phyloP scores from a whole-genome alignment of 106 monocot genomes.

The Allium sativum region DNA sequence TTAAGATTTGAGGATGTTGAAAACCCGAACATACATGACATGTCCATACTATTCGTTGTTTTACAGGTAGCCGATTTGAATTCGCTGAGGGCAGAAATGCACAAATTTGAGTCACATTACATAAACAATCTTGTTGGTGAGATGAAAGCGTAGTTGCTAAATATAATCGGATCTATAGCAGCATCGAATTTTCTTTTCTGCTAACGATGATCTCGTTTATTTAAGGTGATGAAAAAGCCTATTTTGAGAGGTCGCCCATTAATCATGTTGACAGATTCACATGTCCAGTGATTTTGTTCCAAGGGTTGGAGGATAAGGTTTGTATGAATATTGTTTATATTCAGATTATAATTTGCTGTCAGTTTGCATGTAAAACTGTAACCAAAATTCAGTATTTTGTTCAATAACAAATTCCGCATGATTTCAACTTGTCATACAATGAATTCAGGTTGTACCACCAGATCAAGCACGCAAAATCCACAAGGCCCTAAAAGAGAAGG shows the following conservation, averaged over 20 bases:
- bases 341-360: not conserved
- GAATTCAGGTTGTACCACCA: conserved; percentile 68
- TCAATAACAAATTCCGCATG: too few relatives aligned
- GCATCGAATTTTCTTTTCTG: not conserved
- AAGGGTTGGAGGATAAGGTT: conserved; percentile 98
- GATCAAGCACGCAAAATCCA: conserved; percentile 77
- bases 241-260: conserved; percentile 73
- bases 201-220: not conserved
- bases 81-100: conserved; percentile 64
- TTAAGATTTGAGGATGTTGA: too few relatives aligned
- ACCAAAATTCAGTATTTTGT: not conserved
- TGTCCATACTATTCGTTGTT: not conserved
- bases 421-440: not conserved
- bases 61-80: conserved; percentile 77
- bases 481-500: conserved; percentile 65
- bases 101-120: conserved; percentile 92
- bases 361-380: not conserved
- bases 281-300: conserved; percentile 89
- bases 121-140: conserved; percentile 79
- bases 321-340: not conserved
- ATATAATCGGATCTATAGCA: not conserved
- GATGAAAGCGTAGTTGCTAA: conserved; percentile 6
- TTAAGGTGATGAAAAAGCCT: conserved; percentile 45
- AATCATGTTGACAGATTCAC: conserved; percentile 80
- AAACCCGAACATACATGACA: not conserved